Conservation (phyloP, 1,284 basidiomycete species). For the Volvariella volvacea region DNA sequence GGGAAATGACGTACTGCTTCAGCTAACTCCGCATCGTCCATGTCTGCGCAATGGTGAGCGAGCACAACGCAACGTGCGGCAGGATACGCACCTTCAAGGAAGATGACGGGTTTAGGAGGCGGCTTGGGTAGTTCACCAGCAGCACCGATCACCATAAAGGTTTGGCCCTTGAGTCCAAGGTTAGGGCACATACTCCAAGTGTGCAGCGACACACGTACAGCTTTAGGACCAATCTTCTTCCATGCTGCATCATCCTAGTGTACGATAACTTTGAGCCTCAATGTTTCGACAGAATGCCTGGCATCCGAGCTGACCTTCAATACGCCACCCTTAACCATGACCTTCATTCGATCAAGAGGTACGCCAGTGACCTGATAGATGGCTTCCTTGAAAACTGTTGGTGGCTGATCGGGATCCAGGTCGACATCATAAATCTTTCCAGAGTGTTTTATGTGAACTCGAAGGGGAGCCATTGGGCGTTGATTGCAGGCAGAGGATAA, state of each 20-base stretch:
- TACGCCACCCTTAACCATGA: constrained; percentile 94
- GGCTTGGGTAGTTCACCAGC: constrained; percentile 89
- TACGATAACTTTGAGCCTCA: constrained; percentile 7
- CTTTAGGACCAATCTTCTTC: constrained; percentile 77
- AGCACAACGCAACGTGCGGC: constrained; percentile 1
- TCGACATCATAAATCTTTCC: constrained; percentile 70
- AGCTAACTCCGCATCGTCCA: constrained; percentile 79
- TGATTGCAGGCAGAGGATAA: constrained; percentile 9
- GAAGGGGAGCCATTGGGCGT: constrained; percentile 49
- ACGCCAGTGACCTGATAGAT: constrained; percentile 83
- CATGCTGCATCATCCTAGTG: constrained; percentile 79
- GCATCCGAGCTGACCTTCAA: constrained; percentile 55
- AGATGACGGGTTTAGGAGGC: constrained; percentile 73
- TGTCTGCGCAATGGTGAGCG: constrained; percentile 44
- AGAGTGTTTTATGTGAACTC: constrained; percentile 86
- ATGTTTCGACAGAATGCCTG: constrained; percentile 7
- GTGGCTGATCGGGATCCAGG: constrained; percentile 65
- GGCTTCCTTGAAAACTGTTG: constrained; percentile 74
- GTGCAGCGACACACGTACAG: constrained; percentile 35
- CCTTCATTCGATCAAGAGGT: constrained; percentile 89
- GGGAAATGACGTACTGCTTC: constrained; percentile 52
- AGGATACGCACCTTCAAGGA: constrained; percentile 59
- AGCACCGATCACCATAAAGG: constrained; percentile 86
- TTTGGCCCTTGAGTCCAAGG: constrained; percentile 48
- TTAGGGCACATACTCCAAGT: constrained; percentile 4